Conservation (phyloP, 2,329 filamentous ascomycete genomes). For the Orbilia oligospora region DNA sequence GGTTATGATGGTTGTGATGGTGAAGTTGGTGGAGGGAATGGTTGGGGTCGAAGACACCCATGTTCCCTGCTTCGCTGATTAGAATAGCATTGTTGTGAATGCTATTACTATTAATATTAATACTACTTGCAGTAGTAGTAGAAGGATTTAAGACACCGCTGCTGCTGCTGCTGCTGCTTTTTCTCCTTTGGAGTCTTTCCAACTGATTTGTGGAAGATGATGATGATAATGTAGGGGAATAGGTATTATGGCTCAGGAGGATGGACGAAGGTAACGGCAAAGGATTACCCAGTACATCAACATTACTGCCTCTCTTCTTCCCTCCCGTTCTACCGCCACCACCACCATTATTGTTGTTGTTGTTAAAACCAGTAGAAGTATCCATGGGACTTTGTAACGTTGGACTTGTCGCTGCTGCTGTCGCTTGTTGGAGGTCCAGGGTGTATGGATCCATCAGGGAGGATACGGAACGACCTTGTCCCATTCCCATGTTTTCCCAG, state of each 20-base stretch:
- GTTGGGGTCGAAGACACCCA: conserved; percentile 10
- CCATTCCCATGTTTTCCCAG: conserved; percentile 60
- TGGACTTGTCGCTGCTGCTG: conserved; percentile 21
- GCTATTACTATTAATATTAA: conserved; percentile 3
- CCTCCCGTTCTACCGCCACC: conserved; percentile 16
- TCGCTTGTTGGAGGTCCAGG: conserved; percentile 29
- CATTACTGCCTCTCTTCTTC: conserved; percentile 52
- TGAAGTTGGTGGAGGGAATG: not conserved
- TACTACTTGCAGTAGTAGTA: not conserved
- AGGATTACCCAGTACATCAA: conserved; percentile 53
- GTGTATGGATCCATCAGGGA: conserved; percentile 59
- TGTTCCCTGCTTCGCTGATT: conserved; percentile 21
- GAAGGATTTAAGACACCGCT: conserved; percentile 28
- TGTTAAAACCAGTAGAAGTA: conserved; percentile 2
- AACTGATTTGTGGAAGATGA: not conserved
- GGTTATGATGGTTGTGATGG: not conserved
- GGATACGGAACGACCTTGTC: conserved; percentile 58
- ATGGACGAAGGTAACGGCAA: conserved; percentile 31
- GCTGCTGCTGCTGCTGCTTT: conserved; percentile 35
- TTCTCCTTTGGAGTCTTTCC: conserved; percentile 51
- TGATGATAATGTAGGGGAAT: not conserved
- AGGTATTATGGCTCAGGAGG: conserved; percentile 16
- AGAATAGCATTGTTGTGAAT: conserved; percentile 22
- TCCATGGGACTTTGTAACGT: conserved; percentile 41
- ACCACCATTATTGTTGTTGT: not conserved